Conservation (phyloP, 768 basidiomycete species). For the Aureoboletus auriporus region DNA sequence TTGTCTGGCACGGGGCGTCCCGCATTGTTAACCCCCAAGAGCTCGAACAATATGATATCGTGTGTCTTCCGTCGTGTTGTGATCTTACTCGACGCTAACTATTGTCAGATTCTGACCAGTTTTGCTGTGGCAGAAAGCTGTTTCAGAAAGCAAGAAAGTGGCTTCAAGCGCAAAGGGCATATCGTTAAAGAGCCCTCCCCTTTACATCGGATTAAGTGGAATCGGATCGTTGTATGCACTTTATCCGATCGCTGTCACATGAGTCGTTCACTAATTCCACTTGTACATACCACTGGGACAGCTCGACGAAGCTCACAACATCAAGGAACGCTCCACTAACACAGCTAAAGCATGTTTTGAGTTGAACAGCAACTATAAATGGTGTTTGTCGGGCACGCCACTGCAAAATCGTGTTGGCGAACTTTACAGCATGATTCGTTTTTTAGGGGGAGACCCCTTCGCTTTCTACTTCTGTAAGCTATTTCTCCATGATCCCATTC, state of each 20-base stretch:
- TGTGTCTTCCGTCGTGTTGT: conserved; percentile 31
- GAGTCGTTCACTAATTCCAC: neutral
- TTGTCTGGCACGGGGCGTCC: conserved; percentile 88
- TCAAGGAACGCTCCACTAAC: conserved; percentile 92
- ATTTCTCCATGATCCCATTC: neutral
- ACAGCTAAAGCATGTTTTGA: conserved; percentile 98
- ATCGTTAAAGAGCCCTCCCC: conserved; percentile 88
- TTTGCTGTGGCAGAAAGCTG: conserved; percentile 89
- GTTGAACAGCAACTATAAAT: conserved; percentile 71
- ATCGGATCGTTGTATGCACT: conserved; percentile 62
- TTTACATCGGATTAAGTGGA: conserved; percentile 83
- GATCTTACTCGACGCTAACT: conserved; percentile 2
- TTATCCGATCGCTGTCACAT: neutral
- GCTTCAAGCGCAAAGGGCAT: conserved; percentile 82
- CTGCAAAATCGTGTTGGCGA: conserved; percentile 99
- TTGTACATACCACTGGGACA: conserved; percentile 22
- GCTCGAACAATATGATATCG: conserved; percentile 85
- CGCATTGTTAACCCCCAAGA: conserved; percentile 63
- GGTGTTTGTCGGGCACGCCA: conserved; percentile 97
- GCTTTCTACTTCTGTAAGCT: conserved; percentile 85
- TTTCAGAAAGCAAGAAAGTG: conserved; percentile 89
- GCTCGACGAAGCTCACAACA: conserved; percentile 97
- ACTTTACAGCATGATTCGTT: conserved; percentile 89
- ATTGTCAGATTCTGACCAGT: conserved; percentile 69
- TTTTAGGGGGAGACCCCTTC: conserved; percentile 91